A percentile compares a stretch with the other conserved stretches of the same genome.
phyloP scores from a whole-genome alignment of 805 yeast genomes.

The Candida maltosa region DNA sequence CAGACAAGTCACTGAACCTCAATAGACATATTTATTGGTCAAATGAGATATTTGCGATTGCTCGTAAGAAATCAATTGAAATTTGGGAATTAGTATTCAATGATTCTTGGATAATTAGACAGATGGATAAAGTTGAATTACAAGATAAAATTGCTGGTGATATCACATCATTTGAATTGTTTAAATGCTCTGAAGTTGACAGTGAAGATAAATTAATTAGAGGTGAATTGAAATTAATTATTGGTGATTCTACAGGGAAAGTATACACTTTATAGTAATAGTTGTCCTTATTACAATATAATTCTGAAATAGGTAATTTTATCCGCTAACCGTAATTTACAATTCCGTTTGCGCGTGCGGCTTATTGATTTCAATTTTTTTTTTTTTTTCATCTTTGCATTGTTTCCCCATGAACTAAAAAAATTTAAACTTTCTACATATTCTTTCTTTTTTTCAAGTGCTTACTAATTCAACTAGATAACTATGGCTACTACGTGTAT shows the following conservation, averaged over 20 bases:
- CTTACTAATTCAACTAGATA: not conserved
- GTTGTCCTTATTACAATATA: no score
- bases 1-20: slow-evolving; percentile 14
- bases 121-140: slow-evolving; percentile 9
- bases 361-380: not conserved
- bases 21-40: slow-evolving; percentile 36
- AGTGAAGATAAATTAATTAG: slow-evolving; percentile 31
- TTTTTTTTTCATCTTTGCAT: not conserved
- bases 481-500: not conserved
- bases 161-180: slow-evolving; percentile 27
- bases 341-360: not conserved
- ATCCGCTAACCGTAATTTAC: no score
- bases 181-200: slow-evolving; percentile 27
- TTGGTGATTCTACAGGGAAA: slow-evolving; percentile 54
- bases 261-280: slow-evolving; percentile 28
- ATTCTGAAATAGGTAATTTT: no score
- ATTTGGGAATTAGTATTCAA: slow-evolving; percentile 20
- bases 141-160: slow-evolving; percentile 9
- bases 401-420: no score
- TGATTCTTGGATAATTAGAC: slow-evolving; percentile 10
- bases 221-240: slow-evolving; percentile 40
- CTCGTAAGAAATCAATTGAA: slow-evolving; percentile 13
- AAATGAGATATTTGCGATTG: slow-evolving; percentile 29
- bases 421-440: not conserved
- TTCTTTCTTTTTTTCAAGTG: not conserved